These are phyloP conservation scores for Nicotiana tabacum DNA, from an alignment of 257 asterid genomes.

Conservation along the genomic window DNA sequence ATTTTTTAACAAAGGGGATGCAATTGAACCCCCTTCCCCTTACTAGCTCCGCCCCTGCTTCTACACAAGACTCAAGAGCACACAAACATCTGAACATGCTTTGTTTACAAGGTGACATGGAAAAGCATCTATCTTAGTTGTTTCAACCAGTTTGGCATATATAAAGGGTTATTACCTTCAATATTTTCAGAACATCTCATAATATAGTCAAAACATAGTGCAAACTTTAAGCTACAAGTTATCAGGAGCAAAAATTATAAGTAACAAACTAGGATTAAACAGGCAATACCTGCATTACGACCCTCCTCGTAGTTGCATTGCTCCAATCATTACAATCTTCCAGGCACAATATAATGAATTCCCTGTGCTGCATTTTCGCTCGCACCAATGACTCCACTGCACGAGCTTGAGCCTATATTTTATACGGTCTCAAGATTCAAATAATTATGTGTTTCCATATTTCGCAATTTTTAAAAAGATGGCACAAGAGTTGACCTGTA, in stretches of 20 bases:
- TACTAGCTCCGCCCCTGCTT: too few relatives aligned
- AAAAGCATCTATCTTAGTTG: not conserved
- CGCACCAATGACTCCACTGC: slow-evolving; percentile 90
- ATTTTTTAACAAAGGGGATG: too few relatives aligned
- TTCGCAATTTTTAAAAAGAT: slow-evolving; percentile 9
- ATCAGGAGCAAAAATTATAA: not conserved
- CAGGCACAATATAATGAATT: slow-evolving; percentile 91
- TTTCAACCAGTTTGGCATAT: not conserved
- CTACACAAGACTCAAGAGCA: not conserved
- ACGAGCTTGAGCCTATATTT: slow-evolving; percentile 82
- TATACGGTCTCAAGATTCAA: slow-evolving; percentile 24
- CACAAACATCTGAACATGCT: not conserved
- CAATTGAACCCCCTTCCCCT: too few relatives aligned
- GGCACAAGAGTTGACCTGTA: slow-evolving; percentile 56
- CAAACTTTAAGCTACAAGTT: not conserved
- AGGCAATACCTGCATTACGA: slow-evolving; percentile 80
- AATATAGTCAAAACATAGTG: not conserved
- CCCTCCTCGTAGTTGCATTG: slow-evolving; percentile 89
- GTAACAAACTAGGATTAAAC: slow-evolving; percentile 6
- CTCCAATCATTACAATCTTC: slow-evolving; percentile 99
- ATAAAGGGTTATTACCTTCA: not conserved
- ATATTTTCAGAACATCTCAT: not conserved
- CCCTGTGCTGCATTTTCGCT: slow-evolving; percentile 95
- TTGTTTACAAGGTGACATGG: not conserved
- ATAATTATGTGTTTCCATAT: slow-evolving; percentile 1